Conservation (phyloP, 768 basidiomycete species). For the Rhizopogon salebrosus region DNA sequence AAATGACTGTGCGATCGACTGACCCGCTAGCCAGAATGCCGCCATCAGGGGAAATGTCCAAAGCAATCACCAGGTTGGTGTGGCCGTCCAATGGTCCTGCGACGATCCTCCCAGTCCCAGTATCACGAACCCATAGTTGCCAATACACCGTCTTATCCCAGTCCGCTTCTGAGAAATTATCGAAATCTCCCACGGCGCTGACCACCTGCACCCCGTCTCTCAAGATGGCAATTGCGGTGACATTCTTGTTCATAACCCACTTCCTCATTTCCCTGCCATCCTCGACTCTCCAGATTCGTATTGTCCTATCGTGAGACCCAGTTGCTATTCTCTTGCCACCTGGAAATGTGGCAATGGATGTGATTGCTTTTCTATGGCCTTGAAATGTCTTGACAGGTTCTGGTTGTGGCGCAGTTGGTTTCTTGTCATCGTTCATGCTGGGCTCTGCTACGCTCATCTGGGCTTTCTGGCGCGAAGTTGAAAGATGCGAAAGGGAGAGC, state of each 20-base stretch:
- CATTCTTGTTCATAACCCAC: neutral
- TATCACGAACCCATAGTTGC: neutral
- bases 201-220: neutral
- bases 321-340: neutral
- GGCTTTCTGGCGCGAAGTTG: neutral
- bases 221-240: too few relatives aligned
- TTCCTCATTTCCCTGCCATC: neutral
- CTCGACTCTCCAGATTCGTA: neutral
- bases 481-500: neutral
- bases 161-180: too few relatives aligned
- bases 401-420: too few relatives aligned
- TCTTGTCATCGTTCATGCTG: too few relatives aligned
- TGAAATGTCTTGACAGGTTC: neutral
- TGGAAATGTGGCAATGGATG: neutral
- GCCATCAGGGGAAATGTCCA: too few relatives aligned
- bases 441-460: neutral
- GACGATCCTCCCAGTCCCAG: too few relatives aligned
- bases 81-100: too few relatives aligned
- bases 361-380: neutral
- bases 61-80: too few relatives aligned
- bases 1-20: too few relatives aligned
- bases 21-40: too few relatives aligned
- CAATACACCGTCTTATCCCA: too few relatives aligned
- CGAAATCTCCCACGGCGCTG: neutral
- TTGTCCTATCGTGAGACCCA: neutral